Base-by-base conservation (phyloP, 2,329 filamentous ascomycete species). In the Huntiella moniliformis region DNA sequence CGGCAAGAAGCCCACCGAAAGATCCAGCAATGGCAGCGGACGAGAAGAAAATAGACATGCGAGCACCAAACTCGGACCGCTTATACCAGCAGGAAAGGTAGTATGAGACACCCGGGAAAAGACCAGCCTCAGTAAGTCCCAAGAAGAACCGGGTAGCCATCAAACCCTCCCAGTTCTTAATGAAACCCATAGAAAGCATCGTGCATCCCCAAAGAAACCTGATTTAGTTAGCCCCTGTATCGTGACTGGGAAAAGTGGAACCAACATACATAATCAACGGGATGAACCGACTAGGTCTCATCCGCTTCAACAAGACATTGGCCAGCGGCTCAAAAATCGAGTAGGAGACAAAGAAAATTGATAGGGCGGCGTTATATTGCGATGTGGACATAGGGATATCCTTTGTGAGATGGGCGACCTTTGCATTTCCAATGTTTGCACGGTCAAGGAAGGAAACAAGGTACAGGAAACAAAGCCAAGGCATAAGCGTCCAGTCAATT, bases 321-420 rank as follows among this genome's bases (percentile, higher is more conserved):
- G 82, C 85, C 38, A 86, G 54, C 0, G 77, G 75, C 58, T 91
- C 84, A 51, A 84, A 86, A 32, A 86, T 61, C 2, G 82, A 71
- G 58, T 94, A 94, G 0, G 81, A 85, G 42, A 92, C 68, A 63
- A 92, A 93, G 64, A 93, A 93, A 53, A 92, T 79, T 32, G 81
- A 83, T 5, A 93, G 67, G 0, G 77, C 73, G 16, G 72, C 67
- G 58, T 87, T 87, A 63, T 86, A 93, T 56, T 81, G 67, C 4
- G 66, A 61, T 2, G 70, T 67, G 0, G 68, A 68, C 67, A 88
- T 73, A 31, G 70, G 52, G 12, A 91, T 63, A 48, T 81, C 75
- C 8, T 66, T 53, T 22, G 61, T 52, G 8, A 75, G 60, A 42
- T 66, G 63, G 17, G 70, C 71, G 49, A 78, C 71, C 52, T 74